Evolutionary conservation across 2,329 filamentous ascomycete genomes (phyloP).

Genomic region (Boeremia lycopersici): DNA sequence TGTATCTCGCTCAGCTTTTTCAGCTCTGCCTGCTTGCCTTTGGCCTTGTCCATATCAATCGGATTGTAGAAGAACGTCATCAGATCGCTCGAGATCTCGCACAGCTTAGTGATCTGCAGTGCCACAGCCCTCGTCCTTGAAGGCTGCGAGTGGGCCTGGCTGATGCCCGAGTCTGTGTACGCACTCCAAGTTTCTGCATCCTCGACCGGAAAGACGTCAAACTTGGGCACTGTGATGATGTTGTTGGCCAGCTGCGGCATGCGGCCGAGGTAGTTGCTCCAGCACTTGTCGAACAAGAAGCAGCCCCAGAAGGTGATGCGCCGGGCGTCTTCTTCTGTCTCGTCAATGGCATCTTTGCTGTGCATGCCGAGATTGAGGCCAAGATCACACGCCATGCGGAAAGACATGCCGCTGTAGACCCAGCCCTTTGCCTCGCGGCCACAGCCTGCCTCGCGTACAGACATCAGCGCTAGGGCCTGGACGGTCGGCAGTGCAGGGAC

Average conservation of each 20-base stretch:
- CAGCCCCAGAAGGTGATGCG: conserved; percentile 97
- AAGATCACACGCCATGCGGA: conserved; percentile 94
- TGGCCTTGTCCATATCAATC: conserved; percentile 62
- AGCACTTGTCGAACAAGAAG: conserved; percentile 98
- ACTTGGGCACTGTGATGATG: conserved; percentile 83
- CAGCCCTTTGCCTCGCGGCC: conserved; percentile 93
- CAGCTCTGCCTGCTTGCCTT: conserved; percentile 80
- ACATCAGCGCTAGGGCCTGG: conserved; percentile 93
- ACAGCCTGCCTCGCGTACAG: conserved; percentile 92
- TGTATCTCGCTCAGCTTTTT: conserved; percentile 94
- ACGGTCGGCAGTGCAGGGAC: conserved; percentile 87
- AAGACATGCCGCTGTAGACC: conserved; percentile 98
- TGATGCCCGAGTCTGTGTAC: conserved; percentile 83
- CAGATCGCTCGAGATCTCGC: conserved; percentile 92
- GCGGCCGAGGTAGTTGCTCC: conserved; percentile 95
- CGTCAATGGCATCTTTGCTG: conserved; percentile 64
- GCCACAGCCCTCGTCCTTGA: conserved; percentile 75
- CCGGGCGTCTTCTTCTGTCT: conserved; percentile 86
- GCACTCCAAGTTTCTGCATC: conserved; percentile 86
- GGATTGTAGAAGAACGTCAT: conserved; percentile 92
- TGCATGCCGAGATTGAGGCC: conserved; percentile 81
- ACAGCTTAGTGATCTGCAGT: conserved; percentile 80
- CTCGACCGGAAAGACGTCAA: conserved; percentile 88
- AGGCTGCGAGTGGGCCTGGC: conserved; percentile 74
- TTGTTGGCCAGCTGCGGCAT: conserved; percentile 83